phyloP scores from a whole-genome alignment of 2,329 filamentous ascomycete genomes.

The Ascochyta viciae-villosae region DNA sequence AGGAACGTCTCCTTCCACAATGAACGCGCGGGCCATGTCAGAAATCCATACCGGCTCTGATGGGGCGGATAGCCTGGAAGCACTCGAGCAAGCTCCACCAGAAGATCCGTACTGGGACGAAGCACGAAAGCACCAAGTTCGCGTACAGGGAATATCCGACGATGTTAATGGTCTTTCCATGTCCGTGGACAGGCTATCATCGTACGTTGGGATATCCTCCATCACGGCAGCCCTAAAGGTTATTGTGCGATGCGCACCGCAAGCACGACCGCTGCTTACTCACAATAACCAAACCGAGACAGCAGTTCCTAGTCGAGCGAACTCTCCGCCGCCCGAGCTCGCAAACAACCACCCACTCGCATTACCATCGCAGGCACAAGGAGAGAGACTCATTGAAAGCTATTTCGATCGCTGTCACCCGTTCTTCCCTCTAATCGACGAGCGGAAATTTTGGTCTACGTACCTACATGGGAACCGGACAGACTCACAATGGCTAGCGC shows the following conservation, averaged over 20 bases:
- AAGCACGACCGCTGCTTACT: constrained; percentile 56
- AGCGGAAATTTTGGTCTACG: constrained; percentile 71
- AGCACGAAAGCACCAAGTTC: constrained; percentile 53
- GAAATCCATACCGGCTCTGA: constrained; percentile 52
- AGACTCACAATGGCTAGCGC: constrained; percentile 73
- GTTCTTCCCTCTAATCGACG: constrained; percentile 76
- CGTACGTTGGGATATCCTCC: constrained; percentile 76
- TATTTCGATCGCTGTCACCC: constrained; percentile 78
- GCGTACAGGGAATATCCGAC: constrained; percentile 65
- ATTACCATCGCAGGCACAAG: constrained; percentile 66
- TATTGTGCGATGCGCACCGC: constrained; percentile 65
- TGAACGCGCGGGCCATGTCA: constrained; percentile 43
- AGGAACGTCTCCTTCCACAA: constrained; percentile 43
- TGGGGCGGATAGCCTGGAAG: constrained; percentile 61
- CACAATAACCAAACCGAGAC: constrained; percentile 51
- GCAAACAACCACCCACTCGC: constrained; percentile 49
- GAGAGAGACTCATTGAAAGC: constrained; percentile 73
- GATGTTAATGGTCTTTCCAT: constrained; percentile 74
- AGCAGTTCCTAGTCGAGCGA: constrained; percentile 45
- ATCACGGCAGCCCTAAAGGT: constrained; percentile 77
- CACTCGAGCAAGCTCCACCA: constrained; percentile 73
- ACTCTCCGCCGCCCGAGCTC: constrained; percentile 47
- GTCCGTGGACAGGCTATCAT: constrained; percentile 65
- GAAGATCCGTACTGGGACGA: constrained; percentile 73
- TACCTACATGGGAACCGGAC: constrained; percentile 68